phyloP scores from a whole-genome alignment of 129 eudicot species.

The Erigeron canadensis region DNA sequence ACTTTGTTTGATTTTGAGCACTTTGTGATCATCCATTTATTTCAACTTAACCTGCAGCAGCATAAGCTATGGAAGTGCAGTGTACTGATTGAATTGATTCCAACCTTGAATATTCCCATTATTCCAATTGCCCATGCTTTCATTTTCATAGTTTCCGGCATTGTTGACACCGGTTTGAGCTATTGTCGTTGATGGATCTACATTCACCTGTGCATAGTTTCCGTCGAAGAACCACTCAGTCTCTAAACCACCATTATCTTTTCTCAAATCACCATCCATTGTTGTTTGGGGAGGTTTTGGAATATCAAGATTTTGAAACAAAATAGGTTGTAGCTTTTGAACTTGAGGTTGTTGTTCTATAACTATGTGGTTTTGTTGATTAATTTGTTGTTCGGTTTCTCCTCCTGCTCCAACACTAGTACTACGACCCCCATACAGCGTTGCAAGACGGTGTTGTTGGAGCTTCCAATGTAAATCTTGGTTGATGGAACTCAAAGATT shows the following conservation, averaged over 20 bases:
- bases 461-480: constrained; percentile 85
- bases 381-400: constrained; percentile 24
- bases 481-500: constrained; percentile 77
- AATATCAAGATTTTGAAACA: constrained; percentile 57
- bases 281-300: constrained; percentile 26
- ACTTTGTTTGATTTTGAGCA: neutral
- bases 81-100: constrained; percentile 46
- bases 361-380: constrained; percentile 10
- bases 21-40: constrained; percentile 12
- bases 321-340: constrained; percentile 55
- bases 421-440: constrained; percentile 19
- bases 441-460: constrained; percentile 66
- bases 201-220: constrained; percentile 35
- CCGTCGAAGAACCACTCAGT: constrained; percentile 59
- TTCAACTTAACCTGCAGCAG: constrained; percentile 12
- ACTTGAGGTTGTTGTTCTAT: constrained; percentile 9
- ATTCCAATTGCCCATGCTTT: constrained; percentile 36
- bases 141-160: constrained; percentile 35
- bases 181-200: constrained; percentile 23
- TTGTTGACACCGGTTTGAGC: constrained; percentile 17
- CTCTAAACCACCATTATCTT: constrained; percentile 31
- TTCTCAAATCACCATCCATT: constrained; percentile 24
- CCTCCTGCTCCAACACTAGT: constrained; percentile 11
- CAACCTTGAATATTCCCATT: constrained; percentile 52
- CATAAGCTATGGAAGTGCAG: constrained; percentile 41